Evolutionary conservation across 345 rosid species (phyloP).

Genomic region (Eucalyptus polyanthemos): DNA sequence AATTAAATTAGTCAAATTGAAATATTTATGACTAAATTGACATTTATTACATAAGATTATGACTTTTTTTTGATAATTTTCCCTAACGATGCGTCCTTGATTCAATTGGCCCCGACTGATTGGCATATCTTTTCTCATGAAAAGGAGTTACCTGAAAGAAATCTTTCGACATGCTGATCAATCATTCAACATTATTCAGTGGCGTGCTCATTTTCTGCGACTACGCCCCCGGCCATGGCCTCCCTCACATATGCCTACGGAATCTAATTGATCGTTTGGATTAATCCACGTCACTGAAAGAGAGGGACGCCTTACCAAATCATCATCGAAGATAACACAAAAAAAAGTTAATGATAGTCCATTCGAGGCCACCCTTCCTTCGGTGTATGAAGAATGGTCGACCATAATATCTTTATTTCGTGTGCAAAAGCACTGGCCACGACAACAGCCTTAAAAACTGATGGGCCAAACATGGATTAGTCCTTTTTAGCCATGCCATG

Average conservation of each 20-base stretch:
- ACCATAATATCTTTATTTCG: neutral
- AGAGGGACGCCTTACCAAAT: neutral
- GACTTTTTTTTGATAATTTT: neutral
- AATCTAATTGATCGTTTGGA: neutral
- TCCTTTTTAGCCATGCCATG: fast-evolving
- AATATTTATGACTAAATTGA: neutral
- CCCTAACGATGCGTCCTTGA: too few relatives aligned
- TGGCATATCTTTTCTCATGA: neutral
- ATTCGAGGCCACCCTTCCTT: neutral
- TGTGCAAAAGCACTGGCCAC: neutral
- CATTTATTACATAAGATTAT: neutral
- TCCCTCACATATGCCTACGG: neutral
- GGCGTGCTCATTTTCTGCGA: neutral
- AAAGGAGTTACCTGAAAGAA: neutral
- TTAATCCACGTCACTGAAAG: neutral
- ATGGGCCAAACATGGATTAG: neutral
- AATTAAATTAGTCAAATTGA: neutral
- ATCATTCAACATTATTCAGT: neutral
- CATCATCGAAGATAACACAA: neutral
- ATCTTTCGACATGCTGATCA: neutral
- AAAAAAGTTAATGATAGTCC: neutral
- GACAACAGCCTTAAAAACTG: neutral
- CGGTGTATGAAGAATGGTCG: neutral
- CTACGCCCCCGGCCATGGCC: neutral
- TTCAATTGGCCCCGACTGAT: neutral